Evolutionary conservation across 164 flowering plant genomes (phyloP).

Genomic region (Annona cherimola): DNA sequence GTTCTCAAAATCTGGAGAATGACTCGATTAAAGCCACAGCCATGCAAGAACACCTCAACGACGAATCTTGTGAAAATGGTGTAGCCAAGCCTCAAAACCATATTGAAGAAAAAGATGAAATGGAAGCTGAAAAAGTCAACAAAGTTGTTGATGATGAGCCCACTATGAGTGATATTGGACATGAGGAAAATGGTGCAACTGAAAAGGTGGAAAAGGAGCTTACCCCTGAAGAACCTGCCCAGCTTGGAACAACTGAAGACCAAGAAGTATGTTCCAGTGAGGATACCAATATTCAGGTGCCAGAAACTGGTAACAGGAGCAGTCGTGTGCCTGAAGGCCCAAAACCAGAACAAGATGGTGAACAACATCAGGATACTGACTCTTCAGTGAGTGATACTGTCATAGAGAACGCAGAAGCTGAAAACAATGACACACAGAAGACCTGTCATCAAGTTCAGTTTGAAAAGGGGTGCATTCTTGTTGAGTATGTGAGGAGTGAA

Average conservation of each 20-base stretch:
- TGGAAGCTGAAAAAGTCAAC: conserved; percentile 12
- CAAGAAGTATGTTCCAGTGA: conserved; percentile 5
- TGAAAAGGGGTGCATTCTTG: conserved; percentile 60
- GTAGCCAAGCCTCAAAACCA: conserved; percentile 9
- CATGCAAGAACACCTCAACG: conserved; percentile 15
- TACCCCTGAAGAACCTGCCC: conserved; percentile 16
- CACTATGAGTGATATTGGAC: conserved; percentile 4
- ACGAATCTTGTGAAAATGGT: conserved; percentile 14
- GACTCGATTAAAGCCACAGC: conserved; percentile 10
- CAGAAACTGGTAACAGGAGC: conserved; percentile 11
- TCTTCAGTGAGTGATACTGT: background rate
- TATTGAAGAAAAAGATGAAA: conserved; percentile 20
- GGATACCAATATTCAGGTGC: conserved; percentile 8
- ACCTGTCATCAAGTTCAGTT: conserved; percentile 20
- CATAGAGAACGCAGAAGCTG: background rate
- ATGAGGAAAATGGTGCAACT: conserved; percentile 19
- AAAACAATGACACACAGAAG: conserved; percentile 11
- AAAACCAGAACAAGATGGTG: conserved; percentile 5
- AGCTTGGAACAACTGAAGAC: conserved; percentile 1
- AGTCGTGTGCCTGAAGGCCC: conserved; percentile 12
- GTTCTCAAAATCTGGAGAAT: conserved; percentile 11
- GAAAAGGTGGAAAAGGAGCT: conserved; percentile 9
- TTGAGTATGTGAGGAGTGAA: conserved; percentile 74
- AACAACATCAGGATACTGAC: conserved; percentile 10
- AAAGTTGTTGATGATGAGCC: conserved; percentile 19